A percentile compares a stretch with the other conserved stretches of the same genome.
These are phyloP conservation scores for Globisporangium echinulatum DNA, from an alignment of 352 stramenopile species.

Conservation along the genomic window DNA sequence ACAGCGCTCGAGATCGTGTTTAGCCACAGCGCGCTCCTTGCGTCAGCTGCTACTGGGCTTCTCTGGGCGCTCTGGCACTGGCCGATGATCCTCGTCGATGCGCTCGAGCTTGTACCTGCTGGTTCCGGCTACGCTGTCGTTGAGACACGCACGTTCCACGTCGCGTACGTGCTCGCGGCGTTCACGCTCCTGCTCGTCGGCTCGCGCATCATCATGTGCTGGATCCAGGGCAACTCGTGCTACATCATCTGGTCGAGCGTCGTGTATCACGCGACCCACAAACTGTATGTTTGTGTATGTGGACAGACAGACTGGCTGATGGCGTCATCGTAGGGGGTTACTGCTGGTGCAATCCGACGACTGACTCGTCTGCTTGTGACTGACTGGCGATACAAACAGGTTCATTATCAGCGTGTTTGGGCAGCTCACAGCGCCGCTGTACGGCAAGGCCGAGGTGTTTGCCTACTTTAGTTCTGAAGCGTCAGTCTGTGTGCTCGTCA, in stretches of 20 bases:
- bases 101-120: slow-evolving; percentile 58
- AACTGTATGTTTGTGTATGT: slow-evolving; percentile 46
- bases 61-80: slow-evolving; percentile 85
- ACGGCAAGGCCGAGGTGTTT: slow-evolving; percentile 79
- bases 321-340: no score
- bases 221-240: slow-evolving; percentile 85
- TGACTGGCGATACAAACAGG: slow-evolving; percentile 19
- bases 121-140: slow-evolving; percentile 76
- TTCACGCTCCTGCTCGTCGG: slow-evolving; percentile 79
- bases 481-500: slow-evolving; percentile 76
- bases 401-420: slow-evolving; percentile 87
- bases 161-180: slow-evolving; percentile 70
- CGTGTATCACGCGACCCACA: slow-evolving; percentile 82
- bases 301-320: no score
- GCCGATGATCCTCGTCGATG: slow-evolving; percentile 86
- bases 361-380: background rate
- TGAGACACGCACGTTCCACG: slow-evolving; percentile 68
- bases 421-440: slow-evolving; percentile 74
- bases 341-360: no score
- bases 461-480: slow-evolving; percentile 83
- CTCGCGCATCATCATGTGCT: slow-evolving; percentile 88
- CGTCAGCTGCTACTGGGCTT: slow-evolving; percentile 76
- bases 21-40: slow-evolving; percentile 82
- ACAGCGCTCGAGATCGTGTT: slow-evolving; percentile 83
- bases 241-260: slow-evolving; percentile 87